These are phyloP conservation scores for Malassezia dermatis DNA, from an alignment of 1,284 basidiomycete species.

Conservation along the genomic window DNA sequence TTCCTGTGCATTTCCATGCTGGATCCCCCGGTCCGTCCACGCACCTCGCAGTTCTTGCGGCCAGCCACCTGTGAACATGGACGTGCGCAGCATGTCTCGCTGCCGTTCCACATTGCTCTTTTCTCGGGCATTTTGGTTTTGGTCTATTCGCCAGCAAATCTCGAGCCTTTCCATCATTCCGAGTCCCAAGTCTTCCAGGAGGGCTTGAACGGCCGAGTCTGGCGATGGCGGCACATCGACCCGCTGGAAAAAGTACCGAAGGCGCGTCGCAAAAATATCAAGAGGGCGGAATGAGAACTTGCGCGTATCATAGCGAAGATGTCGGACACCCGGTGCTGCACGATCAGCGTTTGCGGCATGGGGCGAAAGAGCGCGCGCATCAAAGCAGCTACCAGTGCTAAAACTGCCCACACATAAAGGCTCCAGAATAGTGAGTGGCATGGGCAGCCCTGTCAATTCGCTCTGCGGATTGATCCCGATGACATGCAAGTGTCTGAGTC, in stretches of 20 bases:
- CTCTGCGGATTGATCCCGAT: slow-evolving; percentile 17
- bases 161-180: background rate
- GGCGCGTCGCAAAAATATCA: slow-evolving; percentile 27
- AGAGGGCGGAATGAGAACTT: slow-evolving; percentile 33
- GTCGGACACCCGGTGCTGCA: slow-evolving; percentile 17
- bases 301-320: slow-evolving; percentile 33
- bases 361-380: slow-evolving; percentile 2
- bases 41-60: slow-evolving; percentile 29
- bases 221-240: background rate
- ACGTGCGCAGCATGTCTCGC: background rate
- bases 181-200: background rate
- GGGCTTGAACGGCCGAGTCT: background rate
- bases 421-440: slow-evolving; percentile 20
- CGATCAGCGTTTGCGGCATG: background rate
- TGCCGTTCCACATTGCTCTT: background rate
- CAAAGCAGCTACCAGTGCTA: slow-evolving; percentile 5
- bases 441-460: slow-evolving; percentile 20
- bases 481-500: slow-evolving; percentile 15
- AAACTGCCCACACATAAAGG: slow-evolving; percentile 20
- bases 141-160: slow-evolving; percentile 5
- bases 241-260: slow-evolving; percentile 25
- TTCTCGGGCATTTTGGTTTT: background rate
- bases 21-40: slow-evolving; percentile 24
- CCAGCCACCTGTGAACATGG: slow-evolving; percentile 18
- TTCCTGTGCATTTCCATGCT: background rate